Conservation (phyloP, 345 rosid genomes). For the Lepidium africanum region DNA sequence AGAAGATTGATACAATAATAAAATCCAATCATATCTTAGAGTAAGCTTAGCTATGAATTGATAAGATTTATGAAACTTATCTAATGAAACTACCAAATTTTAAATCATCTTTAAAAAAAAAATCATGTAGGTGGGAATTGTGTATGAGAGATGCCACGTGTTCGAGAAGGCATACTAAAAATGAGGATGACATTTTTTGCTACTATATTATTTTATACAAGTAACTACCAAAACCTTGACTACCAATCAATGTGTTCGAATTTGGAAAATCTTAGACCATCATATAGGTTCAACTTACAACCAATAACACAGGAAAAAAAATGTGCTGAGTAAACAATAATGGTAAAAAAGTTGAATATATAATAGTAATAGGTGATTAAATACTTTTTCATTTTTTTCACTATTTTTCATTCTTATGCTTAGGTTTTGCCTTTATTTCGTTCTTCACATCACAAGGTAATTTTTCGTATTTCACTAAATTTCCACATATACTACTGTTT, state of each 20-base stretch:
- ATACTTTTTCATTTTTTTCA: no score
- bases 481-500: not conserved
- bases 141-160: not conserved
- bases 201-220: not conserved
- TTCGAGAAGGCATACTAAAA: not conserved
- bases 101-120: not conserved
- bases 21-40: not conserved
- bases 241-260: not conserved
- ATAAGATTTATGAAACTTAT: constrained; percentile 9
- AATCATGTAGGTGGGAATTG: not conserved
- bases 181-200: not conserved
- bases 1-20: not conserved
- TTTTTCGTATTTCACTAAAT: no score
- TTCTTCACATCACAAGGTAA: no score
- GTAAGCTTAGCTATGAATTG: not conserved
- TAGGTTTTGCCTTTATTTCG: no score
- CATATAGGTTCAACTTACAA: no score
- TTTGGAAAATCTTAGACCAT: no score
- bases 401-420: no score
- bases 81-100: not conserved
- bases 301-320: no score
- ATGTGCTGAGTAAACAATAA: no score
- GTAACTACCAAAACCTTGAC: not conserved
- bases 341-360: no score
- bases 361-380: no score